Evolutionary conservation across 228 moss, liverwort and hornwort genomes (phyloP).

Genomic region (Sphagnum fallax): DNA sequence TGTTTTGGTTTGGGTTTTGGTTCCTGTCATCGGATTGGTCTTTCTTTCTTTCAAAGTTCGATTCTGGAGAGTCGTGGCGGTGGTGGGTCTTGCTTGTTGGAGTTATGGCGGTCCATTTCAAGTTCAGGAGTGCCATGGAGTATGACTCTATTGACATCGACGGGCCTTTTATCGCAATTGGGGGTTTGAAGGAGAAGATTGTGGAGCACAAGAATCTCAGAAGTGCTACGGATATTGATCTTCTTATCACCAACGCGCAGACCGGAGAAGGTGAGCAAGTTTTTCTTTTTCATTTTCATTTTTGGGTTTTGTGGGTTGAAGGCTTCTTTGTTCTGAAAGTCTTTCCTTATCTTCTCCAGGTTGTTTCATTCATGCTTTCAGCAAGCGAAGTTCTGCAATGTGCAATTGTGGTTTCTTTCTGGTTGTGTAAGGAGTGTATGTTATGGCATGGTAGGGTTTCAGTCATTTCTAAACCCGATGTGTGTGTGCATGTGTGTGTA

Average conservation of each 20-base stretch:
- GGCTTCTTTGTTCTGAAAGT: not conserved
- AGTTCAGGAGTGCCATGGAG: slow-evolving; percentile 96
- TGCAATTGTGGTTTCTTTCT: too few relatives aligned
- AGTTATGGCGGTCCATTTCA: slow-evolving; percentile 88
- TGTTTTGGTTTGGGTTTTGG: too few relatives aligned
- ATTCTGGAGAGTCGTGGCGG: too few relatives aligned
- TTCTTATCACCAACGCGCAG: slow-evolving; percentile 93
- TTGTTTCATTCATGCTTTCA: too few relatives aligned
- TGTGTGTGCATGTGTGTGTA: too few relatives aligned
- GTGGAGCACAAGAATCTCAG: slow-evolving; percentile 89
- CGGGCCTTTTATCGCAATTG: slow-evolving; percentile 83
- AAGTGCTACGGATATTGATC: slow-evolving; percentile 80
- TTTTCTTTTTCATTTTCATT: not conserved
- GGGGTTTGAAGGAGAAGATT: slow-evolving; percentile 80
- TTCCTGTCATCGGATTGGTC: too few relatives aligned
- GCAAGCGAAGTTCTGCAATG: too few relatives aligned
- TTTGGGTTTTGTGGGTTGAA: not conserved
- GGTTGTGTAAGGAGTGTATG: too few relatives aligned
- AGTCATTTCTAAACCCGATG: too few relatives aligned
- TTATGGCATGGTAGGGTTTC: too few relatives aligned
- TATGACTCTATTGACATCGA: slow-evolving; percentile 91
- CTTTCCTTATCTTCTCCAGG: too few relatives aligned
- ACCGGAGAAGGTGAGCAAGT: slow-evolving; percentile 67
- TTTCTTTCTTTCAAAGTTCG: too few relatives aligned
- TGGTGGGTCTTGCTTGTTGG: not conserved